Base-by-base conservation (phyloP, 306 rosid genomes). In the Datisca glomerata region DNA sequence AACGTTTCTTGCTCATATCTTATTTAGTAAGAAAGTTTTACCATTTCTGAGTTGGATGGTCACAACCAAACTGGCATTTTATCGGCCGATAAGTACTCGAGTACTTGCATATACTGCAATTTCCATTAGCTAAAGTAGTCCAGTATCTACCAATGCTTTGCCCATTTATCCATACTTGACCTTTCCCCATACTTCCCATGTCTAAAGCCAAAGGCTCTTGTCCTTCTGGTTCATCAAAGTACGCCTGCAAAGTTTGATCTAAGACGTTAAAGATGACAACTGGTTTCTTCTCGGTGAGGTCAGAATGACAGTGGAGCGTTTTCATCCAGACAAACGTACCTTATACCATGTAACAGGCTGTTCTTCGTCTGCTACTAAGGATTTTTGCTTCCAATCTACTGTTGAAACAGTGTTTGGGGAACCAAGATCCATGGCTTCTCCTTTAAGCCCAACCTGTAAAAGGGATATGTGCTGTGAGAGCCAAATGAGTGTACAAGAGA, bases 81-180 rank as follows among this genome's bases (percentile, higher is more conserved):
- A 20, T 57, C 17, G 82, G 80, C 11, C 80, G 72, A 53, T 32
- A 87, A 36, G 70, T 76, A 29, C 67, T 74, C 4, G 94, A 59
- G 47, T 83, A 87, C 32, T 67, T 58, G 51, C 93, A 87, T 15
- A 10, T 19, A 4, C 41, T 48, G 36, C 97, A 87, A 52, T 39
- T 59, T 13, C 93, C 97, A 0, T 41, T 55, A 25, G 94, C 93
- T 32, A 64, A 31, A 49, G 41, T 67, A 2, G 93, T 74, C 94
- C 97, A 87, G 63, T 83, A 85, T 50, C 97, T 72, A 49, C 94
- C 94, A 13, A 87, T 59, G 66, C 68, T 83, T 38, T 66, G 67
- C 45, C 94, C 97, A 11, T 87, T 87, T 48, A 87, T 59, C 97
- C 97, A 87, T 22, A 77, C 51, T 64, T 79, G 74, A n/a, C n/a